These are phyloP conservation scores for Cicer bijugum DNA, from an alignment of 306 rosid genomes.

Conservation along the genomic window DNA sequence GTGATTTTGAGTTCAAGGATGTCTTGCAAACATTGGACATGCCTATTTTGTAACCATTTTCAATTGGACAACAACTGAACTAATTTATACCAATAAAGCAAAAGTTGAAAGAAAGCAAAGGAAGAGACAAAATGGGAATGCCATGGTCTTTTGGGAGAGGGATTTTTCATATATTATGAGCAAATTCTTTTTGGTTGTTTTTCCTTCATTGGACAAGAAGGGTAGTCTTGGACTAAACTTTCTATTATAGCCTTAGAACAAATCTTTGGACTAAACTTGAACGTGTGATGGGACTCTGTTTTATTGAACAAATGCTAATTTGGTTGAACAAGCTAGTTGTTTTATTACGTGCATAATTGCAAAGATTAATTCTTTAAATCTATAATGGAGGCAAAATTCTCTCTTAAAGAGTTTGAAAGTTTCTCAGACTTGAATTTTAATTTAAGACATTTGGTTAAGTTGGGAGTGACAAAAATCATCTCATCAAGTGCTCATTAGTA, in stretches of 20 bases:
- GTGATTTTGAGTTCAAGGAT: conserved; percentile 91
- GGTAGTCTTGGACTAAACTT: conserved; percentile 22
- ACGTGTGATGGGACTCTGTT: too few relatives aligned
- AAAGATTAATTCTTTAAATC: too few relatives aligned
- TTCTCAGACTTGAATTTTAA: too few relatives aligned
- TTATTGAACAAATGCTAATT: too few relatives aligned
- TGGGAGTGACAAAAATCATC: too few relatives aligned
- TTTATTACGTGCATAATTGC: too few relatives aligned
- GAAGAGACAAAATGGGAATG: background rate
- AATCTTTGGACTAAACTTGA: background rate
- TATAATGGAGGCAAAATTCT: too few relatives aligned
- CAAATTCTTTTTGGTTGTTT: conserved; percentile 23
- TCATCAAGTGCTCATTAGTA: too few relatives aligned
- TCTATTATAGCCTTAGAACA: background rate
- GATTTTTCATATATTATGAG: conserved; percentile 7
- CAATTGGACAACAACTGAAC: background rate
- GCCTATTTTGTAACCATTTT: conserved; percentile 64
- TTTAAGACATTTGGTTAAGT: too few relatives aligned
- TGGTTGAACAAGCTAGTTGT: too few relatives aligned
- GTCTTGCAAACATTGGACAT: conserved; percentile 78
- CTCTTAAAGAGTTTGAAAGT: too few relatives aligned
- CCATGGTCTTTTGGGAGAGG: conserved; percentile 7
- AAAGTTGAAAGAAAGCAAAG: conserved; percentile 20
- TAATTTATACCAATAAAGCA: conserved; percentile 5
- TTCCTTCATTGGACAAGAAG: background rate